phyloP scores from a whole-genome alignment of 495 filamentous ascomycete species.

The Trichoderma gamsii region DNA sequence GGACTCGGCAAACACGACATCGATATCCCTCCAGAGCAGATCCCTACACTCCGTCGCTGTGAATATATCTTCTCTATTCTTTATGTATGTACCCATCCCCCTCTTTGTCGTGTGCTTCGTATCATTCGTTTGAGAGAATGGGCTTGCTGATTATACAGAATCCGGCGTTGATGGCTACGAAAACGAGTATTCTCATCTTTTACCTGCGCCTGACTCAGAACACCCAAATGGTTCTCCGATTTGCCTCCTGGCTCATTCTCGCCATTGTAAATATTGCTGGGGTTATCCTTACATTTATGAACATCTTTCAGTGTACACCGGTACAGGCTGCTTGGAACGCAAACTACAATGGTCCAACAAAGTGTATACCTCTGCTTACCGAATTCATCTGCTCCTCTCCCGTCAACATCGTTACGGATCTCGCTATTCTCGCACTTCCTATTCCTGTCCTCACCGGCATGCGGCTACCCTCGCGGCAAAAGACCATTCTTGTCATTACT shows the following conservation, averaged over 20 bases:
- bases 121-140: background rate
- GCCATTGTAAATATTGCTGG: constrained; percentile 72
- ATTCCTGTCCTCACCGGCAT: constrained; percentile 83
- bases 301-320: constrained; percentile 85
- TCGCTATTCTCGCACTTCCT: constrained; percentile 75
- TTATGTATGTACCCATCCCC: constrained; percentile 53
- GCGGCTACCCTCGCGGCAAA: constrained; percentile 76
- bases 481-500: constrained; percentile 73
- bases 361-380: constrained; percentile 69
- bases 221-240: constrained; percentile 60
- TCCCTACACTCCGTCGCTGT: constrained; percentile 51
- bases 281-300: constrained; percentile 71
- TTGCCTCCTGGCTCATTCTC: constrained; percentile 64
- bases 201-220: constrained; percentile 73
- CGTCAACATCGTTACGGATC: constrained; percentile 78
- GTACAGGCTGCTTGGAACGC: constrained; percentile 54
- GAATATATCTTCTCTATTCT: constrained; percentile 81
- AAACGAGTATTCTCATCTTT: constrained; percentile 87
- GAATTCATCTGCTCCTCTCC: constrained; percentile 80
- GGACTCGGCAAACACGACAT: constrained; percentile 73
- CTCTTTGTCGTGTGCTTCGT: background rate
- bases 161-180: constrained; percentile 79
- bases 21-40: constrained; percentile 48
- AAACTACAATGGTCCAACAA: constrained; percentile 31
- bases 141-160: constrained; percentile 49